A percentile compares a stretch with the other conserved stretches of the same genome.
Evolutionary conservation across 2,329 filamentous ascomycete species (phyloP).

Genomic region (Arthrobotrys entomopaga): DNA sequence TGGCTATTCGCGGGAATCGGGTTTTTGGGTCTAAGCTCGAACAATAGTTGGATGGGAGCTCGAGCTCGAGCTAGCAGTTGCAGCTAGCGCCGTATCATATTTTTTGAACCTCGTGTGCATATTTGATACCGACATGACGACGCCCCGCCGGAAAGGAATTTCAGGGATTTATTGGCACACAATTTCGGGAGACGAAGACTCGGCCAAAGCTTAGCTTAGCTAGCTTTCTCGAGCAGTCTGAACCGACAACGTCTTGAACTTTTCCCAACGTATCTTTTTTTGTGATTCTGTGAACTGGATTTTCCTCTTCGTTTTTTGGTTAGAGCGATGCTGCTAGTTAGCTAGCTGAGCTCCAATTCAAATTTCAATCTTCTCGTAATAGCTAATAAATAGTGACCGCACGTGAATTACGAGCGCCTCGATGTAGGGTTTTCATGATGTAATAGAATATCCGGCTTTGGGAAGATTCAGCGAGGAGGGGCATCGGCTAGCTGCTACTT

Average conservation of each 20-base stretch:
- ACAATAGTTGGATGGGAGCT: constrained; percentile 15
- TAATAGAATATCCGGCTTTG: constrained; percentile 32
- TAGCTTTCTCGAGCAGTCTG: constrained; percentile 41
- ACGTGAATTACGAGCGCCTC: constrained; percentile 30
- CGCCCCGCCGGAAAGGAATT: no score
- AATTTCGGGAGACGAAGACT: constrained; percentile 52
- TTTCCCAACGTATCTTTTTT: not conserved
- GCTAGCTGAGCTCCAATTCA: constrained; percentile 6
- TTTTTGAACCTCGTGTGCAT: not conserved
- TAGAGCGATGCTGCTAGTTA: constrained; percentile 10
- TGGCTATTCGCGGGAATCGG: constrained; percentile 39
- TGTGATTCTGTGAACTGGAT: constrained; percentile 2
- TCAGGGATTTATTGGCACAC: constrained; percentile 16
- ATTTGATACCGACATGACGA: no score
- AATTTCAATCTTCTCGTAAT: constrained; percentile 9
- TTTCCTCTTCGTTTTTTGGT: constrained; percentile 14
- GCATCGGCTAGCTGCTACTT: constrained; percentile 31
- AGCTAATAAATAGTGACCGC: no score
- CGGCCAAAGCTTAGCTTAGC: constrained; percentile 53
- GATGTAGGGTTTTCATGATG: constrained; percentile 38
- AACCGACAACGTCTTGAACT: constrained; percentile 19
- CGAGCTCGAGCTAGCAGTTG: constrained; percentile 3
- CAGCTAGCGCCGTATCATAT: not conserved
- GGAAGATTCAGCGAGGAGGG: constrained; percentile 15
- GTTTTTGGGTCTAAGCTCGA: constrained; percentile 28